Conservation (phyloP, 768 basidiomycete species). For the Gymnopilus junonius region DNA sequence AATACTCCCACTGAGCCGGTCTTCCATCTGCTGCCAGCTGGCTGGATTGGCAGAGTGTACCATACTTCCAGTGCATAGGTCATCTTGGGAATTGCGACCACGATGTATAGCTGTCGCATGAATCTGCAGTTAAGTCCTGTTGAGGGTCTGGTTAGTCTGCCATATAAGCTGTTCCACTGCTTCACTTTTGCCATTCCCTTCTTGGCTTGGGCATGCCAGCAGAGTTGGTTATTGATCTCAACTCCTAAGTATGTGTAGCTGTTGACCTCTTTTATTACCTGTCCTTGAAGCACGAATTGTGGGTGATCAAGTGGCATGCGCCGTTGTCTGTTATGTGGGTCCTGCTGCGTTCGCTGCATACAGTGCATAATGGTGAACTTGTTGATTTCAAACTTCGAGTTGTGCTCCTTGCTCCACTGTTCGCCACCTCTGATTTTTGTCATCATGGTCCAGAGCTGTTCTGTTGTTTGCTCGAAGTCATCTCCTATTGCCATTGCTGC, state of each 20-base stretch:
- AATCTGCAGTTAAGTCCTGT: conserved; percentile 5
- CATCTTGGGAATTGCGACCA: conserved; percentile 11
- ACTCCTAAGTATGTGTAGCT: conserved; percentile 17
- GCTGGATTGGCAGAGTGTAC: conserved; percentile 11
- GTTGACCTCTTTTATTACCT: not conserved
- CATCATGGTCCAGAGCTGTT: conserved; percentile 26
- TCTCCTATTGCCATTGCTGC: conserved; percentile 27
- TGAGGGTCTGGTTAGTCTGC: conserved; percentile 1
- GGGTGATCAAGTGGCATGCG: conserved; percentile 1
- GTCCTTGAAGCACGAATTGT: not conserved
- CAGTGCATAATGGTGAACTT: no score
- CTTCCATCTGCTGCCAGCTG: not conserved
- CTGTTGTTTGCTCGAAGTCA: conserved; percentile 25
- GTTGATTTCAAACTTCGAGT: conserved; percentile 11
- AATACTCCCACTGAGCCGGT: not conserved
- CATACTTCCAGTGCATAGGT: conserved; percentile 15
- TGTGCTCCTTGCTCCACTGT: conserved; percentile 13
- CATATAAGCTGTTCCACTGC: not conserved
- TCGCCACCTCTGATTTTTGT: conserved; percentile 25
- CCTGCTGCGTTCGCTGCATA: no score
- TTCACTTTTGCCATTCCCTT: conserved; percentile 10
- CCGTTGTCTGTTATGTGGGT: not conserved
- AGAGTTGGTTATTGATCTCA: conserved; percentile 7
- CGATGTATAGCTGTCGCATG: conserved; percentile 15
- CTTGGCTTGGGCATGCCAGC: conserved; percentile 9